Evolutionary conservation across 1,284 basidiomycete genomes (phyloP), one percentile per base, ranked within the genome.

Genomic region (Fistulina hepatica): DNA sequence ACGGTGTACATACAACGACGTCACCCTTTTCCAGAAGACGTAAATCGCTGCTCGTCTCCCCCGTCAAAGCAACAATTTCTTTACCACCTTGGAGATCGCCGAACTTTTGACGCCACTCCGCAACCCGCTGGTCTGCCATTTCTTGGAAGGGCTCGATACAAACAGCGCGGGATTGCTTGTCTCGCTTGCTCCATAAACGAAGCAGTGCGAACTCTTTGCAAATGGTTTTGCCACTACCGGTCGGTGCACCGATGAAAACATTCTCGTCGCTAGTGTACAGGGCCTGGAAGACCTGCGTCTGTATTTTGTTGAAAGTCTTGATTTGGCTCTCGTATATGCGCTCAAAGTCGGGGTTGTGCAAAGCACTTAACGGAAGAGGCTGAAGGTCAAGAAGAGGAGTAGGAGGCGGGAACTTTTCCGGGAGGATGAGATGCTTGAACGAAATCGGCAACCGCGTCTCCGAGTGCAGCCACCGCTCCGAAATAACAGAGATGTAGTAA

Each of bases 261-360:
- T 92, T 95, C 54, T 97, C 93, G 55, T 97, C 92, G 0, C 90
- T 84, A 0, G 89, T 93, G 59, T 94, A 98, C 0, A 98, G 67
- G 0, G 93, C 91, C 50, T 97, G 94, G 80, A 97, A 98, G 24
- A 95, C 91, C 61, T 98, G 95, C 0, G 92, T 98, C 58, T 98
- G 95, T 48, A 97, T 95, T 64, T 97, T 97, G 74, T 98, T 98
- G 71, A 97, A 97, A 1, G 73, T 76, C 44, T 77, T 67, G 46
- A 94, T 81, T 0, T 72, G 73, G 12, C 71, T 73, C 0, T 78
- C 73, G 58, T 95, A 98, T 30, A 97, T 74, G 4, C 68, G 66
- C 55, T 97, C 88, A 47, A 83, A 95, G 43, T 90, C 86, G 53
- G 80, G 76, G 68, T 93, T 94, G 60, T 94, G 89, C 3, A 99